phyloP scores from a whole-genome alignment of 495 filamentous ascomycete genomes.

The Mytilinidion resinicola region DNA sequence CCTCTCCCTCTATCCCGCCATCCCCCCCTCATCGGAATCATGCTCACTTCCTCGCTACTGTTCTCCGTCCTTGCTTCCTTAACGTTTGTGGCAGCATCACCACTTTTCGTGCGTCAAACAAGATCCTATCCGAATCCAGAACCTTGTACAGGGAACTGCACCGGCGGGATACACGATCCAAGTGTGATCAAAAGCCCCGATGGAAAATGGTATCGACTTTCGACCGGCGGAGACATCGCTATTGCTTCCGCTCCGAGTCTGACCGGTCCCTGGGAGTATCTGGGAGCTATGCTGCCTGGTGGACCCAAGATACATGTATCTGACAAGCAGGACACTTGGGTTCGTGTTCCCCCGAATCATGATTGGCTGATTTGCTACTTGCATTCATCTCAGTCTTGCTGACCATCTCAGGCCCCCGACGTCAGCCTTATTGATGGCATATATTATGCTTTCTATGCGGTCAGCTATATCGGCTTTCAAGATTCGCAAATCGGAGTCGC shows the following conservation, averaged over 20 bases:
- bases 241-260: slow-evolving; percentile 52
- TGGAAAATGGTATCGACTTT: slow-evolving; percentile 66
- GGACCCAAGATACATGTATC: slow-evolving; percentile 49
- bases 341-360: slow-evolving; percentile 29
- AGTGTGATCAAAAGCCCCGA: slow-evolving; percentile 55
- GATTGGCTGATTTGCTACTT: neutral
- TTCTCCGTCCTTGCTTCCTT: too few relatives aligned
- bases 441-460: slow-evolving; percentile 67
- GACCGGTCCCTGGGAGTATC: slow-evolving; percentile 57
- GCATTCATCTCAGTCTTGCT: neutral
- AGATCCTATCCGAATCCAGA: slow-evolving; percentile 47
- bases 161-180: slow-evolving; percentile 59
- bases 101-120: slow-evolving; percentile 45
- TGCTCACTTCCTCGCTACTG: too few relatives aligned
- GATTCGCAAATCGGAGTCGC: slow-evolving; percentile 60
- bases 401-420: slow-evolving; percentile 55
- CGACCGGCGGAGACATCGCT: slow-evolving; percentile 55
- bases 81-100: slow-evolving; percentile 42
- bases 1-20: too few relatives aligned
- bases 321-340: slow-evolving; percentile 54
- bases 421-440: slow-evolving; percentile 46
- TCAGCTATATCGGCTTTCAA: slow-evolving; percentile 56
- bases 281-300: slow-evolving; percentile 48
- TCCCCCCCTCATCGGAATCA: too few relatives aligned
- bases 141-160: slow-evolving; percentile 55